A percentile compares a stretch with the other conserved stretches of the same genome.
Conservation (phyloP, 148 eudicot genomes). For the Talinum fruticosum region DNA sequence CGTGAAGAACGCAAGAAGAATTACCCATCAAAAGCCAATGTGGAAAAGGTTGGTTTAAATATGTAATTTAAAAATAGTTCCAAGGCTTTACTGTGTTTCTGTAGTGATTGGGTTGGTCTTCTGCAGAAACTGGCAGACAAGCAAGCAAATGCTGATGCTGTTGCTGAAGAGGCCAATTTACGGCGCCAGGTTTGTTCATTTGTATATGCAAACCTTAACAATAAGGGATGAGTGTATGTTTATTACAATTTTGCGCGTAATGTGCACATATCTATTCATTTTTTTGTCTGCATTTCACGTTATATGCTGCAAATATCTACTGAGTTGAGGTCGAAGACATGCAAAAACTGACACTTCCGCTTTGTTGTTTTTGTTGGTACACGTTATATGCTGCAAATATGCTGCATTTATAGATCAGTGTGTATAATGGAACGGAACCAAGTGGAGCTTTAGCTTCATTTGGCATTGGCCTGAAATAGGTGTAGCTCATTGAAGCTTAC, state of each 20-base stretch:
- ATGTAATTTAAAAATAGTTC: not conserved
- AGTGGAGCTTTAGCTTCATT: too few species aligned
- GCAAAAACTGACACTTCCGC: too few species aligned
- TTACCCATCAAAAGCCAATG: conserved; percentile 57
- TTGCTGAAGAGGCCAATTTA: conserved; percentile 43
- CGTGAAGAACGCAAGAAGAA: conserved; percentile 82
- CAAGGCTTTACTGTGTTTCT: conserved; percentile 1
- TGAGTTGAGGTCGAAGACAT: too few species aligned
- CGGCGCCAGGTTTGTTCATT: conserved; percentile 66
- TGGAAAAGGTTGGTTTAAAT: conserved; percentile 54
- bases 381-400: too few species aligned
- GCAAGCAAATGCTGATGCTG: conserved; percentile 36
- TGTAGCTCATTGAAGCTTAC: too few species aligned
- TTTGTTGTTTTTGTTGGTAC: too few species aligned
- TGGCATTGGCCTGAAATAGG: too few species aligned
- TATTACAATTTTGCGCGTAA: not conserved
- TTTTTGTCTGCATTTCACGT: not conserved
- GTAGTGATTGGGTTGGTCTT: conserved; percentile 15
- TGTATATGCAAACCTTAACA: not conserved
- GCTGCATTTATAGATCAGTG: too few species aligned
- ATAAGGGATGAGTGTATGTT: not conserved
- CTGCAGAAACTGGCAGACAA: conserved; percentile 53
- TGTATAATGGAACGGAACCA: too few species aligned
- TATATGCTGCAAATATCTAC: not conserved
- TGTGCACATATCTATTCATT: not conserved